These are phyloP conservation scores for Verruconis gallopava DNA, from an alignment of 2,329 filamentous ascomycete species.

Conservation along the genomic window DNA sequence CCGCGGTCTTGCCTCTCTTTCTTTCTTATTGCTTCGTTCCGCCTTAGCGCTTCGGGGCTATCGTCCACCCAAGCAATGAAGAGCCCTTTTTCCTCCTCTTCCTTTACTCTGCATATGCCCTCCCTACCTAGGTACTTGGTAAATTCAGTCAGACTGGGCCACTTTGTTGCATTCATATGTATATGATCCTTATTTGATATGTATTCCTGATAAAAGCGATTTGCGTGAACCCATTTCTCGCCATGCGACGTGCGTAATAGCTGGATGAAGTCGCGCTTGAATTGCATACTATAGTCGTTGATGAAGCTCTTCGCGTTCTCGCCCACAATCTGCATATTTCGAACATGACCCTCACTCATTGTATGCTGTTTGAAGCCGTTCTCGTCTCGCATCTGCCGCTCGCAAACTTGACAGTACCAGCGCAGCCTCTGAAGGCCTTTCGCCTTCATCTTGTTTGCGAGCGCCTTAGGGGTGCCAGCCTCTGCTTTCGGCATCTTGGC, in stretches of 20 bases:
- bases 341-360: conserved; percentile 71
- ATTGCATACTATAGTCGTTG: conserved; percentile 68
- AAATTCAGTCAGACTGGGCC: conserved; percentile 79
- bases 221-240: conserved; percentile 78
- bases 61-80: conserved; percentile 88
- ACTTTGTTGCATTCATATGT: conserved; percentile 89
- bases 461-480: conserved; percentile 77
- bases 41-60: conserved; percentile 67
- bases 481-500: conserved; percentile 82
- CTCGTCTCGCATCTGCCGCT: conserved; percentile 65
- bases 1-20: conserved; percentile 82
- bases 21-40: conserved; percentile 67
- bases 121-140: conserved; percentile 76
- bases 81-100: conserved; percentile 78
- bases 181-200: conserved; percentile 64
- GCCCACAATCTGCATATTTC: conserved; percentile 79
- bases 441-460: conserved; percentile 82
- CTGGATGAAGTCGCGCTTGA: conserved; percentile 64
- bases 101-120: conserved; percentile 68
- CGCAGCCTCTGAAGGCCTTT: conserved; percentile 66
- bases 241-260: conserved; percentile 74
- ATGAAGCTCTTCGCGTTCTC: conserved; percentile 78
- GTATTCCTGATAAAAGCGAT: conserved; percentile 91
- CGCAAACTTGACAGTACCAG: conserved; percentile 81
- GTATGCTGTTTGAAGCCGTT: conserved; percentile 65